A percentile compares a stretch with the other conserved stretches of the same genome.
Conservation (phyloP, 2,329 filamentous ascomycete species). For the Ceratocystis eucalypticola region DNA sequence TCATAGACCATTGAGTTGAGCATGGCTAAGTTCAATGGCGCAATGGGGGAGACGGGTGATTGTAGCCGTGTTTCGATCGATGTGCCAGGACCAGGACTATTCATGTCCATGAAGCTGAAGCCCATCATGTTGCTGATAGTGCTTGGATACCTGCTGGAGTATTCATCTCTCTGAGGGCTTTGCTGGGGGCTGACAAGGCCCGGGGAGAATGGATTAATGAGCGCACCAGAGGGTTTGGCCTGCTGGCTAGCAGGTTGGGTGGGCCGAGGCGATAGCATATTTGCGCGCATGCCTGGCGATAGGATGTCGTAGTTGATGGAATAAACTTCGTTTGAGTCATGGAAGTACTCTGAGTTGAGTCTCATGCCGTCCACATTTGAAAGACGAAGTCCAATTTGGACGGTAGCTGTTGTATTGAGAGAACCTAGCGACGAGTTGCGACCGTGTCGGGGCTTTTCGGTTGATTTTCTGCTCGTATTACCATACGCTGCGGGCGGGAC, state of each 20-base stretch:
- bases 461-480: not conserved
- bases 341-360: slow-evolving; percentile 25
- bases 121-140: slow-evolving; percentile 12
- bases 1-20: slow-evolving; percentile 42
- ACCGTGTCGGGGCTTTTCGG: slow-evolving; percentile 30
- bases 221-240: slow-evolving; percentile 1
- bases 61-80: not conserved
- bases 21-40: slow-evolving; percentile 22
- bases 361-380: slow-evolving; percentile 44
- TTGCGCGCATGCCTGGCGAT: slow-evolving; percentile 10
- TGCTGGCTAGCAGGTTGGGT: slow-evolving; percentile 25
- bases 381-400: slow-evolving; percentile 57
- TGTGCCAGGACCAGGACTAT: not conserved
- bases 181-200: not conserved
- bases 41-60: not conserved
- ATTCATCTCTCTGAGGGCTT: not conserved
- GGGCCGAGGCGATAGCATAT: not conserved
- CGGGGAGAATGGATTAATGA: not conserved
- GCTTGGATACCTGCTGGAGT: slow-evolving; percentile 18
- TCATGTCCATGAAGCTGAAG: slow-evolving; percentile 7
- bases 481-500: slow-evolving; percentile 13
- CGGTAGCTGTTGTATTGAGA: slow-evolving; percentile 50
- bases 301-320: slow-evolving; percentile 26
- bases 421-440: slow-evolving; percentile 40
- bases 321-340: slow-evolving; percentile 29